Evolutionary conservation across 2,329 filamentous ascomycete species (phyloP), one percentile per base, ranked within the genome.

Genomic region (Fusarium sp.): DNA sequence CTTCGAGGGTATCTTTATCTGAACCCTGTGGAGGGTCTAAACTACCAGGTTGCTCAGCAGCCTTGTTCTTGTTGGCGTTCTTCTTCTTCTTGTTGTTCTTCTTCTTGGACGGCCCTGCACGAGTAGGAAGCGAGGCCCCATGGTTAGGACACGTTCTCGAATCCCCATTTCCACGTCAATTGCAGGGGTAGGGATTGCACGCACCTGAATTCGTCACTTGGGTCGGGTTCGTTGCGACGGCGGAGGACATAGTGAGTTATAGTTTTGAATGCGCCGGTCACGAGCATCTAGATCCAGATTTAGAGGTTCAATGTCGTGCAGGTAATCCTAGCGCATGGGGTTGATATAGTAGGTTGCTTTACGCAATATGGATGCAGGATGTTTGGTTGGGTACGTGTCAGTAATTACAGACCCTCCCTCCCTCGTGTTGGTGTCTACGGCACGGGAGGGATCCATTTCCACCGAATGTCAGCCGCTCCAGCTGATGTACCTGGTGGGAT

Each of bases 11-110:
- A 54, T 82, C 81, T 50, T 83, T 79, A 54, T 82, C 81, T 39
- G 80, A 74, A 42, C 78, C 75, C 56, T 71, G 77, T 50, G 74
- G 75, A 50, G 72, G 56, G 33, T 79, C 74, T 56, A 70, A 76
- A 63, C 77, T 79, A 48, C 73, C 79, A 49, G 79, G 72, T 58
- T 80, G 77, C 48, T 75, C 68, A 13, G 78, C 66, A 21, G 82
- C 80, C 72, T 84, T 85, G 59, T 79, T 77, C 76, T 85, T 86
- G 75, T 79, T 80, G 43, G 81, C 81, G 71, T 84, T 86, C 82
- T 86, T 88, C 81, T 87, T 89, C 79, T 88, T 89, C 73, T 85
- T 88, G 74, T 83, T 85, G 76, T 83, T 85, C 80, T 86, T 88
- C 80, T 87, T 88, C 79, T 85, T 86, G 49, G 82, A 74, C 72